A percentile compares a stretch with the other conserved stretches of the same genome.
These are phyloP conservation scores for Ramichloridium luteum DNA, from an alignment of 2,329 filamentous ascomycete genomes.

Conservation along the genomic window DNA sequence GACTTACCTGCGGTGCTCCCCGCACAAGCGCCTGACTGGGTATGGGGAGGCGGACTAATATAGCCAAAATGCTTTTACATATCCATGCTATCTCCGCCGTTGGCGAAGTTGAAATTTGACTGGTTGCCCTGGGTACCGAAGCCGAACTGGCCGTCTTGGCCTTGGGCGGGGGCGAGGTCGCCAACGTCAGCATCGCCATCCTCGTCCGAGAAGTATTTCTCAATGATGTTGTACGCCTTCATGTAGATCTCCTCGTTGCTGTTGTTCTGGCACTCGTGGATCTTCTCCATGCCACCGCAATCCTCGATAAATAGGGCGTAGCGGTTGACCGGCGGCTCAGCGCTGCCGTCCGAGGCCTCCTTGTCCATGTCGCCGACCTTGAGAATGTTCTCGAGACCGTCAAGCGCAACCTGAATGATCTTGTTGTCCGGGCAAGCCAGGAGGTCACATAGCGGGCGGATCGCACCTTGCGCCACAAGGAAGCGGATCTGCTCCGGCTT, in stretches of 20 bases:
- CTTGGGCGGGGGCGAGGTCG: conserved; percentile 60
- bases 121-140: conserved; percentile 62
- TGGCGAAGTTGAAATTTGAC: conserved; percentile 67
- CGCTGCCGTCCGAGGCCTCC: conserved; percentile 63
- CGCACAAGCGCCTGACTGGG: too few relatives aligned
- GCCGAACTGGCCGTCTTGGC: conserved; percentile 65
- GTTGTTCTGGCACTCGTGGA: conserved; percentile 99
- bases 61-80: too few relatives aligned
- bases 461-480: conserved; percentile 84
- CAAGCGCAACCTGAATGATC: conserved; percentile 97
- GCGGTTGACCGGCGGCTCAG: conserved; percentile 72
- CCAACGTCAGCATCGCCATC: conserved; percentile 76
- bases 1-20: too few relatives aligned
- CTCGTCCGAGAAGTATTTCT: conserved; percentile 99
- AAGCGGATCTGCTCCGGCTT: conserved; percentile 98
- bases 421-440: conserved; percentile 97
- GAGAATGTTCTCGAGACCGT: conserved; percentile 96
- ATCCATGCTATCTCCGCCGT: conserved; percentile 60
- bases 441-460: conserved; percentile 92
- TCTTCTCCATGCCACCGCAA: conserved; percentile 99
- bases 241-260: conserved; percentile 99
- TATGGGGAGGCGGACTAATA: too few relatives aligned
- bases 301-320: conserved; percentile 98
- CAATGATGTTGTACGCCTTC: conserved; percentile 99
- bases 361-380: conserved; percentile 99